These are phyloP conservation scores for Linum tenue DNA, from an alignment of 345 rosid species.

Conservation along the genomic window DNA sequence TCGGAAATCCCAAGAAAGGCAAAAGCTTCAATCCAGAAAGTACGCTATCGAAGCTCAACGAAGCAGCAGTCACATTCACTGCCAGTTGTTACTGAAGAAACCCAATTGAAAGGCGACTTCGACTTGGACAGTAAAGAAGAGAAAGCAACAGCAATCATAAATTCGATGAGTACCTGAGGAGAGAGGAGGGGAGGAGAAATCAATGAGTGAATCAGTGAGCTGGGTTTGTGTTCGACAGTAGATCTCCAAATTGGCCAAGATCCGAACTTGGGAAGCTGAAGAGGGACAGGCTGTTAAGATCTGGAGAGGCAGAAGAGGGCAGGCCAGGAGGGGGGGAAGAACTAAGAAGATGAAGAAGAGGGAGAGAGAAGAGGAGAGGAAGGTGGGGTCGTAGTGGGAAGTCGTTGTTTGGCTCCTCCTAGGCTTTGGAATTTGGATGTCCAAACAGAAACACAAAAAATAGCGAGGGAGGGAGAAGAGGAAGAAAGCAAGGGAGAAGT, in stretches of 20 bases:
- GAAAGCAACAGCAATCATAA: neutral
- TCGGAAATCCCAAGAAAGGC: no score
- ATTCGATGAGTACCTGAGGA: neutral
- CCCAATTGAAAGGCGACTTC: no score
- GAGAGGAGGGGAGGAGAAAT: neutral
- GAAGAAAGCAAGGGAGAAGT: neutral
- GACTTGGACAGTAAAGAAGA: no score
- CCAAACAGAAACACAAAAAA: neutral
- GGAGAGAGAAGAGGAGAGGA: neutral
- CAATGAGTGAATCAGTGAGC: neutral
- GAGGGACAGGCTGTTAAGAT: neutral
- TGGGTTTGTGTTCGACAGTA: neutral
- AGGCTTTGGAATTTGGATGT: neutral
- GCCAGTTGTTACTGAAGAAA: no score
- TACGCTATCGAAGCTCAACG: no score
- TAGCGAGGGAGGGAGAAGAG: neutral
- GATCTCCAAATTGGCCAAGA: neutral
- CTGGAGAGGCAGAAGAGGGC: neutral
- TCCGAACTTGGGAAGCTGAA: neutral
- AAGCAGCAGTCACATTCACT: no score
- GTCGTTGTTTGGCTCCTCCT: neutral
- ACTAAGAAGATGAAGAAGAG: neutral
- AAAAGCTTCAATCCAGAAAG: no score
- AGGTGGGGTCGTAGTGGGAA: no score
- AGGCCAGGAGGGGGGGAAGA: neutral